Conservation (phyloP, 1,284 basidiomycete genomes). For the Lignosus rhinocerotis region DNA sequence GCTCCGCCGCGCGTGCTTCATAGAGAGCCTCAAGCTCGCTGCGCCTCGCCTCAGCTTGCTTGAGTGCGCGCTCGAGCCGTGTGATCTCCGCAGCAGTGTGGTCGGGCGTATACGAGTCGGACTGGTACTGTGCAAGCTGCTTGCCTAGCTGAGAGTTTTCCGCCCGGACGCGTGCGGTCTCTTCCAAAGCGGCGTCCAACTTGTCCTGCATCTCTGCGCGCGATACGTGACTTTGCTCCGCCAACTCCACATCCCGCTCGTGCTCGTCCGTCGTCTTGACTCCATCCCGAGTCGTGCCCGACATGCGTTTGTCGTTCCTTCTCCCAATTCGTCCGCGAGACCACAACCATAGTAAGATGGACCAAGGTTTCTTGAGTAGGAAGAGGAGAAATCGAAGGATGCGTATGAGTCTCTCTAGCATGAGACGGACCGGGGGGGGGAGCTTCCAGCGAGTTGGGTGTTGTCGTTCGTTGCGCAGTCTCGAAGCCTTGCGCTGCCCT, state of each 20-base stretch:
- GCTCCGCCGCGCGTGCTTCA: slow-evolving; percentile 19
- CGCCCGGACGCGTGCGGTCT: not conserved
- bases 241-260: not conserved
- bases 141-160: not conserved
- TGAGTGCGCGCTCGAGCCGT: not conserved
- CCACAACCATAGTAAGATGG: too few species aligned
- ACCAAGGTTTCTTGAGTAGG: too few species aligned
- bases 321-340: too few species aligned
- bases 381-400: too few species aligned
- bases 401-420: too few species aligned
- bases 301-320: too few species aligned
- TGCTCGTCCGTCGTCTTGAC: not conserved
- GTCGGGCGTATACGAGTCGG: not conserved
- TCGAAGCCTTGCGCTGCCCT: too few species aligned
- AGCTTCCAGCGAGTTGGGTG: too few species aligned
- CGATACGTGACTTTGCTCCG: not conserved
- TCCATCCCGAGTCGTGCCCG: too few species aligned
- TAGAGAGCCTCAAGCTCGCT: slow-evolving; percentile 6
- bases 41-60: not conserved
- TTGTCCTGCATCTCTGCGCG: not conserved
- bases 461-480: too few species aligned
- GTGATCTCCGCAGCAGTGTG: not conserved
- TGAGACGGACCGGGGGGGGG: too few species aligned
- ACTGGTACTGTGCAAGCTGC: not conserved
- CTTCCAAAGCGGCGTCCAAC: not conserved